Conservation (phyloP, 495 filamentous ascomycete species). For the Sabuloglossum arenarium region DNA sequence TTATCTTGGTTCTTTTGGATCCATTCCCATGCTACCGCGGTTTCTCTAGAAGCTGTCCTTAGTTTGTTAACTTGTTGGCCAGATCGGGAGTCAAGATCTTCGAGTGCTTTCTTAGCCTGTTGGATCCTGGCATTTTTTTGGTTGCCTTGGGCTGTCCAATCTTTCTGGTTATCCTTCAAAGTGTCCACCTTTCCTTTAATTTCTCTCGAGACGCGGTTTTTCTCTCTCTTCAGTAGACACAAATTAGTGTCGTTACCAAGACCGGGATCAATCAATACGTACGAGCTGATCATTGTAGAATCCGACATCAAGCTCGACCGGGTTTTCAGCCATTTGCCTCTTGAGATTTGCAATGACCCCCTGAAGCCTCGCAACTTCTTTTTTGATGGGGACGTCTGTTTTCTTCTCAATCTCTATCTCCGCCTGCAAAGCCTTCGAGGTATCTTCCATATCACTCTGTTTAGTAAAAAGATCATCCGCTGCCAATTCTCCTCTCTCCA, state of each 20-base stretch:
- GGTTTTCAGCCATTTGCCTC: conserved; percentile 26
- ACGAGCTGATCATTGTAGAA: conserved; percentile 34
- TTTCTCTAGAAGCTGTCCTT: conserved; percentile 32
- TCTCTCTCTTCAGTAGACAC: conserved; percentile 20
- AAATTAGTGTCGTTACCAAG: background rate
- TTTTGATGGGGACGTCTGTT: conserved; percentile 25
- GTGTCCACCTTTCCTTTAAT: conserved; percentile 17
- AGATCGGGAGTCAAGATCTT: conserved; percentile 45
- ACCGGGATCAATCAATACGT: conserved; percentile 12
- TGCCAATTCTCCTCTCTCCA: conserved; percentile 27
- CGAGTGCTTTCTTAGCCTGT: conserved; percentile 27
- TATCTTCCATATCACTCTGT: conserved; percentile 30
- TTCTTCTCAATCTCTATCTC: conserved; percentile 37
- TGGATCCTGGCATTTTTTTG: conserved; percentile 13
- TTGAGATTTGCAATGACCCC: conserved; percentile 23
- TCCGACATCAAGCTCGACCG: conserved; percentile 30
- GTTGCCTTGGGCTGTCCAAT: conserved; percentile 2
- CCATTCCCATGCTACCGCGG: conserved; percentile 57
- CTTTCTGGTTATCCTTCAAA: conserved; percentile 15
- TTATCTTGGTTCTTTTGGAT: conserved; percentile 43
- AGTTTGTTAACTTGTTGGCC: conserved; percentile 56
- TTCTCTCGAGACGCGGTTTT: conserved; percentile 26
- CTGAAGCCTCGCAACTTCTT: conserved; percentile 25
- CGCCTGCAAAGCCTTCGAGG: conserved; percentile 31
- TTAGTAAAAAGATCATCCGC: conserved; percentile 27